phyloP scores from a whole-genome alignment of 1,139 yeast genomes.

The Debaryomyces psychrophilus region DNA sequence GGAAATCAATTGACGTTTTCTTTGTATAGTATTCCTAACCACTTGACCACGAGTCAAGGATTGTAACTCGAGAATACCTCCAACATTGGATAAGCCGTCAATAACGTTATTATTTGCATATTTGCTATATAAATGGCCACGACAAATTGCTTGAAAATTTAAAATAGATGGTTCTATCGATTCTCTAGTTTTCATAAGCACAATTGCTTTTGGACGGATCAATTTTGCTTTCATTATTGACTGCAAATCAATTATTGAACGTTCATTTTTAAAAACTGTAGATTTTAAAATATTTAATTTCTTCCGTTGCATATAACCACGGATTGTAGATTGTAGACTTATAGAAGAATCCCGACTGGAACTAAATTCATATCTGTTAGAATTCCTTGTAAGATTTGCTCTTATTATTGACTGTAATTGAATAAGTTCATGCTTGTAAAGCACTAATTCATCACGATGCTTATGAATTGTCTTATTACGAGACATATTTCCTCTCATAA shows the following conservation, averaged over 20 bases:
- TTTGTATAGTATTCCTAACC: constrained; percentile 25
- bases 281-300: constrained; percentile 10
- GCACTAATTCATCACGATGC: constrained; percentile 39
- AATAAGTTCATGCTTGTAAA: constrained; percentile 32
- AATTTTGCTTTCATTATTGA: constrained; percentile 31
- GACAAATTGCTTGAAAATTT: constrained; percentile 37
- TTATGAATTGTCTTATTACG: constrained; percentile 42
- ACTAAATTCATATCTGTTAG: constrained; percentile 18
- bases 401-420: constrained; percentile 43
- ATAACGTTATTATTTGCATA: constrained; percentile 16
- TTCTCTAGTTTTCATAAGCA: constrained; percentile 27
- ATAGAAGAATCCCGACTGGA: constrained; percentile 14
- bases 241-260: constrained; percentile 29
- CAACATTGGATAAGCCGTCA: constrained; percentile 19
- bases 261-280: constrained; percentile 14
- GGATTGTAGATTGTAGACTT: constrained; percentile 30
- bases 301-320: constrained; percentile 31
- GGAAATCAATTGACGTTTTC: constrained; percentile 21
- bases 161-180: constrained; percentile 29
- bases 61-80: constrained; percentile 33
- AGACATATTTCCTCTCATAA: constrained; percentile 44
- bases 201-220: constrained; percentile 25
- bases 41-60: constrained; percentile 37
- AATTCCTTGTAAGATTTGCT: constrained; percentile 24
- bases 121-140: constrained; percentile 31